Base-by-base conservation (phyloP, 768 basidiomycete genomes). In the Boletus rubescentipes region DNA sequence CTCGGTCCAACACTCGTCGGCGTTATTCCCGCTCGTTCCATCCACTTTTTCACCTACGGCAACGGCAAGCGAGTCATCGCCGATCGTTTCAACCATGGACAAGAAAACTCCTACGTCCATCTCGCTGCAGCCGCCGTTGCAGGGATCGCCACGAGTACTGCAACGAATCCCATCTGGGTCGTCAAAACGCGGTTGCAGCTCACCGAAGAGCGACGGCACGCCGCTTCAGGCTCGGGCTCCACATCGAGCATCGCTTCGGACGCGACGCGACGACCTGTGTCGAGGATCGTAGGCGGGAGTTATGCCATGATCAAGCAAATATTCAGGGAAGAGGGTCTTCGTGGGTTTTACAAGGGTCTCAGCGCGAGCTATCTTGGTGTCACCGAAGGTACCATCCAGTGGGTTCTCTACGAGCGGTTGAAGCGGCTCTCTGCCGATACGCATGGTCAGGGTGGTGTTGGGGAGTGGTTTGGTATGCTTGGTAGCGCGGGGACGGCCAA, bases 111-210 rank as follows among this genome's bases (percentile, higher is more conserved):
- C 0, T 83, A 79, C 57, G 87, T 99, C 0, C 95, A 98, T 69
- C 84, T 98, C 21, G 57, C 77, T 1, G 90, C 96, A 0, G 97
- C 95, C 1, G 89, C 91, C 0, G 66, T 85, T 10, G 96, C 96
- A 1, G 95, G 96, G 1, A 75, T 98, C 59, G 76, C 79, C 31
- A 99, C 97, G 0, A 83, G 94, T 5, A 87, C 92, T 0, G 92
- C 85, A 11, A 98, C 97, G 20, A 99, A 99, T 69, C 97, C 97
- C 0, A 96, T 99, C 23, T 99, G 97, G 97, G 97, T 99, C 43
- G 93, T 99, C 56, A 99, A 98, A 72, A 99, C 97, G 40, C 86
- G 96, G 8, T 64, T 99, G 49, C 97, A 99, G 67, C 83, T 99
- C 15, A 74, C 72, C 3, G 71, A 76, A 18, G 66, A 67, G 34